Base-by-base conservation (phyloP, 2,329 filamentous ascomycete species). In the Fusarium veterinarium region DNA sequence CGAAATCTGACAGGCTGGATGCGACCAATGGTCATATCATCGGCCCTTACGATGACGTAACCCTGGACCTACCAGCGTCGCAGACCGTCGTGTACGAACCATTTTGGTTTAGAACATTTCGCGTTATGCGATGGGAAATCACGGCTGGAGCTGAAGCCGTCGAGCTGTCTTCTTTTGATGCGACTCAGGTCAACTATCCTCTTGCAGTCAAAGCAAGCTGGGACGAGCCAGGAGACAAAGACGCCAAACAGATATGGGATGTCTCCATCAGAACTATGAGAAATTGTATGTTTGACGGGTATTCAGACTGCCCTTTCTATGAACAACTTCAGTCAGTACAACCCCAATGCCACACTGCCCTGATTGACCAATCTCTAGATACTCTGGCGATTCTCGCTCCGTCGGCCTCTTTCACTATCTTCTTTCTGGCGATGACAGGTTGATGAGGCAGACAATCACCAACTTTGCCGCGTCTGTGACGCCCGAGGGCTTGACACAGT, bases 261-360 rank as follows among this genome's bases (percentile, higher is more conserved):
- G 37, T 55, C 0, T 63, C 30, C 3, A n/a, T 48, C 16, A 31
- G n/a, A 1, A 19, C 28, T 17, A 12, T 63, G 56, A 30, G 35
- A 5, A 62, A 64, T 6, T 64, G 55, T 31, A 64, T 64, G 60
- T 35, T 48, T 23, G 60, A 64, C 2, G 57, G 60, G 0, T 64
- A 64, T 7, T 44, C 57, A 12, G 55, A 64, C 6, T 64, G 60
- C 17, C 55, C 60, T 0, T 64, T 64, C 13, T 64, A 64, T 4
- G 55, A 64, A 1, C 60, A 64, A 42, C 60, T 64, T 3, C 60
- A 64, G 23, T 64, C 3, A 17, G 60, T 5, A 55, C 2, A 3
- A 0, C 7, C 37, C 2, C 8, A 0, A 14, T 0, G 3, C 1
- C 25, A 2, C 2, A 13, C 1, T 19, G 10, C 2, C 2, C 13